Conservation (phyloP, 192 early-diverging fungal species). For the Backusella tarrabulga region DNA sequence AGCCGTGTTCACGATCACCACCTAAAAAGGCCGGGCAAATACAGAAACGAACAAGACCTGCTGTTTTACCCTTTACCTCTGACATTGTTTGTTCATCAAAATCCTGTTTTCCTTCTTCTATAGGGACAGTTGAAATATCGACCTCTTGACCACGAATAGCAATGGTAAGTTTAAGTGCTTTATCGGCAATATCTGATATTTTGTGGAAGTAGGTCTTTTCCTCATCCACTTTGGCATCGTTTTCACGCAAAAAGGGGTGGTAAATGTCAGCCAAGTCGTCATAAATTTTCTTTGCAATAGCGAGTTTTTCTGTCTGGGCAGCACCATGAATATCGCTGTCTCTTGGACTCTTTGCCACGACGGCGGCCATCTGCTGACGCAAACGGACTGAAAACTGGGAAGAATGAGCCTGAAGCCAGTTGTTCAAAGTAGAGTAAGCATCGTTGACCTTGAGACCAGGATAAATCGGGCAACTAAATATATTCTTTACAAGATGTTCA, state of each 20-base stretch:
- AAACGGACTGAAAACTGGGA: slow-evolving; percentile 31
- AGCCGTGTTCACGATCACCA: slow-evolving; percentile 42
- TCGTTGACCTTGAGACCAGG: slow-evolving; percentile 35
- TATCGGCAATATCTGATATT: slow-evolving; percentile 32
- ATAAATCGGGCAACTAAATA: slow-evolving; percentile 35
- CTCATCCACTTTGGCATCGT: slow-evolving; percentile 23
- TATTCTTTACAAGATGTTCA: slow-evolving; percentile 25
- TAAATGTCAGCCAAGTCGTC: slow-evolving; percentile 34
- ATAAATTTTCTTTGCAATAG: slow-evolving; percentile 29
- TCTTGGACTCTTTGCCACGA: slow-evolving; percentile 33
- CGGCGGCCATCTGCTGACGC: slow-evolving; percentile 36
- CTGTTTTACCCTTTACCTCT: slow-evolving; percentile 29
- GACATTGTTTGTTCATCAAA: slow-evolving; percentile 40
- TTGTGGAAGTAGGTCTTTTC: slow-evolving; percentile 30
- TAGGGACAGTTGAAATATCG: slow-evolving; percentile 26
- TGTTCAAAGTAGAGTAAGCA: slow-evolving; percentile 25
- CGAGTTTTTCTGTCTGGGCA: slow-evolving; percentile 23
- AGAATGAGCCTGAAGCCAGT: slow-evolving; percentile 28
- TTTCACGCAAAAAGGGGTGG: slow-evolving; percentile 32
- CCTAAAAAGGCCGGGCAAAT: slow-evolving; percentile 41
- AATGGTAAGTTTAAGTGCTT: slow-evolving; percentile 29
- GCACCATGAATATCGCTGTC: slow-evolving; percentile 28
- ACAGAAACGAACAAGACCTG: slow-evolving; percentile 28
- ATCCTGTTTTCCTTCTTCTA: slow-evolving; percentile 34
- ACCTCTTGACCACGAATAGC: slow-evolving; percentile 44